Percentiles rank a stretch among this genome's conserved stretches.
These are phyloP conservation scores for Fusarium pseudograminearum DNA, from an alignment of 2,329 filamentous ascomycete species.

Conservation along the genomic window DNA sequence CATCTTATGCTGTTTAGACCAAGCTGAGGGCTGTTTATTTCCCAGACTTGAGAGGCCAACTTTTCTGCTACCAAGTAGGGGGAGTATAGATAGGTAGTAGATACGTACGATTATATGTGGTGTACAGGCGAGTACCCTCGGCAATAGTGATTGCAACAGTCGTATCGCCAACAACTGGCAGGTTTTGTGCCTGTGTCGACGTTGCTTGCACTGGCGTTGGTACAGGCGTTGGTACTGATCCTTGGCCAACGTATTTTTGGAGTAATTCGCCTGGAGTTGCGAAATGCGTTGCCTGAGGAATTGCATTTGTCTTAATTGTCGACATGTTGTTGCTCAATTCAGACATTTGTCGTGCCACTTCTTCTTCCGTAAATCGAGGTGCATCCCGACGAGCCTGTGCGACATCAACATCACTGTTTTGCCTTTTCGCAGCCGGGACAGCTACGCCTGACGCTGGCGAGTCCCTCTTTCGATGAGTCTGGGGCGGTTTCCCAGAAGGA, in stretches of 20 bases:
- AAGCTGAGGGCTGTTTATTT: no score
- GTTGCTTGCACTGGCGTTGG: background rate
- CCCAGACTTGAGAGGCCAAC: no score
- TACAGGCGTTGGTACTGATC: constrained; percentile 5
- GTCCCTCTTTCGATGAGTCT: constrained; percentile 28
- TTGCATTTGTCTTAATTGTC: background rate
- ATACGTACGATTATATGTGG: constrained; percentile 32
- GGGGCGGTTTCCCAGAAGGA: constrained; percentile 1
- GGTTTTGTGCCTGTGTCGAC: background rate
- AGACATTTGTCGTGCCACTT: constrained; percentile 21
- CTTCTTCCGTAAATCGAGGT: constrained; percentile 42
- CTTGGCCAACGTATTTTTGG: constrained; percentile 23
- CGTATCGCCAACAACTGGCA: constrained; percentile 6
- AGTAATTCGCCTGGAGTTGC: constrained; percentile 31
- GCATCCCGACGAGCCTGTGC: constrained; percentile 12
- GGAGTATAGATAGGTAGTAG: no score
- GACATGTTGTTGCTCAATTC: constrained; percentile 9
- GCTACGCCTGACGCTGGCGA: constrained; percentile 10
- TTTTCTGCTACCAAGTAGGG: no score
- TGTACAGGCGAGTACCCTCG: constrained; percentile 33
- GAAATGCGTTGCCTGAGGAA: constrained; percentile 10
- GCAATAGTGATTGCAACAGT: constrained; percentile 33
- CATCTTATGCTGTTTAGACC: no score
- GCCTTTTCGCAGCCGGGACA: constrained; percentile 15
- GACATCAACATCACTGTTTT: background rate